phyloP scores from a whole-genome alignment of 2,329 filamentous ascomycete species.

The Cordyceps fumosorosea region DNA sequence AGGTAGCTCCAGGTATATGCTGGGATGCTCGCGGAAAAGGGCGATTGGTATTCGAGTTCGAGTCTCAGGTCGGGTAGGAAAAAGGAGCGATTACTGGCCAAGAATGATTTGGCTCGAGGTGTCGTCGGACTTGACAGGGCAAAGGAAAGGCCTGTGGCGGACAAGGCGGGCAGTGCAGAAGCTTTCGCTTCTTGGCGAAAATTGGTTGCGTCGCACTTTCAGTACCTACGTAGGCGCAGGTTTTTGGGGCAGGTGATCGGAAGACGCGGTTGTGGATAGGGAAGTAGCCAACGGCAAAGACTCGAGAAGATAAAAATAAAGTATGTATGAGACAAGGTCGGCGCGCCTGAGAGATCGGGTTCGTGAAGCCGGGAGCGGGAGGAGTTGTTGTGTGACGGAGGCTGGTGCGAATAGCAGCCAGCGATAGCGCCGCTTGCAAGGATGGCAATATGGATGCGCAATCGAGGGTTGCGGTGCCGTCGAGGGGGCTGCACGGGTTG shows the following conservation, averaged over 20 bases:
- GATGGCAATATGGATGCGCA: background rate
- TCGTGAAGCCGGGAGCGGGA: background rate
- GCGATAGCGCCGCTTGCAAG: background rate
- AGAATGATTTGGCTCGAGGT: background rate
- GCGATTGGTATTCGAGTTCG: background rate
- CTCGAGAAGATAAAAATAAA: slow-evolving; percentile 4
- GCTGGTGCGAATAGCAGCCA: too few species aligned
- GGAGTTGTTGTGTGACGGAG: too few species aligned
- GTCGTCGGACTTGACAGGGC: background rate
- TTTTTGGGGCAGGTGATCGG: background rate
- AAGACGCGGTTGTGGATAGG: background rate
- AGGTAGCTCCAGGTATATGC: slow-evolving; percentile 5
- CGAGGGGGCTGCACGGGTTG: background rate
- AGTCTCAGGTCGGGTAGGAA: background rate
- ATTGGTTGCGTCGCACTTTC: background rate
- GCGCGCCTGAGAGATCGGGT: background rate
- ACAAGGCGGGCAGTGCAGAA: background rate
- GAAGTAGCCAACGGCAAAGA: background rate
- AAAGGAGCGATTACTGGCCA: background rate
- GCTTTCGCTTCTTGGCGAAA: background rate
- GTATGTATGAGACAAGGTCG: background rate
- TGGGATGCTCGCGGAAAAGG: background rate
- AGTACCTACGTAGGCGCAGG: background rate
- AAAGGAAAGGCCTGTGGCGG: background rate
- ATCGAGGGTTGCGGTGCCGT: background rate